Percentiles rank a stretch among this genome's conserved stretches.
Evolutionary conservation across 306 rosid species (phyloP).

Genomic region (Trifolium pratense): DNA sequence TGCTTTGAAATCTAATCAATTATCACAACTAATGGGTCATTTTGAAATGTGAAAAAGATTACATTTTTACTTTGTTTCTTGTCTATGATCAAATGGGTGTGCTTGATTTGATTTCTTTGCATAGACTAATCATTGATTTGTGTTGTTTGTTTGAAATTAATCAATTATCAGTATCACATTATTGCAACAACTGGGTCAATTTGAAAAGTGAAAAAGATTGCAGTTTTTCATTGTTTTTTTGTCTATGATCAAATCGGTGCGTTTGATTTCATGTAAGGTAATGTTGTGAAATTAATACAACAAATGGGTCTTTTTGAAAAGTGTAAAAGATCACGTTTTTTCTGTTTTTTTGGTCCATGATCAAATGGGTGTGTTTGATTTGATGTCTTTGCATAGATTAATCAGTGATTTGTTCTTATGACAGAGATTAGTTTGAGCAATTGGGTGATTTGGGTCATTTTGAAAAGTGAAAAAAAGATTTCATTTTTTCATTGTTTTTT

Average conservation of each 20-base stretch:
- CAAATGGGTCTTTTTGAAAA: slow-evolving; percentile 24
- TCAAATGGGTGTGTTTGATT: background rate
- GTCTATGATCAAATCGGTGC: background rate
- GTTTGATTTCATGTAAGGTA: slow-evolving; percentile 27
- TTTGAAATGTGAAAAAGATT: slow-evolving; percentile 11
- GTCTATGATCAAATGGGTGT: background rate
- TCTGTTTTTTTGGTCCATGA: background rate
- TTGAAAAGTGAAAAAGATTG: slow-evolving; percentile 4
- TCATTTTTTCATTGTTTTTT: background rate
- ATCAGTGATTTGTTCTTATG: slow-evolving; percentile 18
- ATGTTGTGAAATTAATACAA: background rate
- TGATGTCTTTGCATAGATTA: background rate
- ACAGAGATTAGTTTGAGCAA: slow-evolving; percentile 42
- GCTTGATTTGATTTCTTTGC: background rate
- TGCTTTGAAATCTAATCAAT: no score
- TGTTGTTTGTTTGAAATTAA: slow-evolving; percentile 2
- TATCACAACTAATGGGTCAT: slow-evolving; percentile 19
- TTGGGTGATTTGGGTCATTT: slow-evolving; percentile 9
- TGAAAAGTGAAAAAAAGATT: slow-evolving; percentile 20
- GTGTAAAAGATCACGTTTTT: slow-evolving; percentile 23
- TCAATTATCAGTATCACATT: no score
- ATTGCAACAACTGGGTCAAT: slow-evolving; percentile 16
- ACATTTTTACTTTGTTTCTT: background rate
- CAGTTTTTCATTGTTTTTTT: slow-evolving; percentile 2
- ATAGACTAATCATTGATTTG: slow-evolving; percentile 11